Conservation (phyloP, 2,329 filamentous ascomycete genomes). For the Colletotrichum kahawae region DNA sequence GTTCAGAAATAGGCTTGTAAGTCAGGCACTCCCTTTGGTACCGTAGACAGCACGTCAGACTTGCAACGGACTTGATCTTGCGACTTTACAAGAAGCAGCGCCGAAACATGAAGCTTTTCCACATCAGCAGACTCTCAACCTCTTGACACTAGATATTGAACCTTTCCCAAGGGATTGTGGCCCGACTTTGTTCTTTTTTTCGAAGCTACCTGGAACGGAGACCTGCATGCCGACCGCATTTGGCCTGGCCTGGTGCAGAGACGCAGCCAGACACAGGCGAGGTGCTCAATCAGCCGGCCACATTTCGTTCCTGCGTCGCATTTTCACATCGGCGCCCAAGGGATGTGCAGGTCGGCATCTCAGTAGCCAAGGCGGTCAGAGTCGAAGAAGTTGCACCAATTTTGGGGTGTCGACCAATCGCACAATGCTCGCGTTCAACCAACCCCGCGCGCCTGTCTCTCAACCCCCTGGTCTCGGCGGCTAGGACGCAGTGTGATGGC, state of each 20-base stretch:
- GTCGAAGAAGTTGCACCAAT: slow-evolving; percentile 1
- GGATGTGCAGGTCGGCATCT: slow-evolving; percentile 1
- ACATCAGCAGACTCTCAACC: neutral
- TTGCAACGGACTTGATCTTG: neutral
- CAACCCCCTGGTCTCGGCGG: slow-evolving; percentile 22
- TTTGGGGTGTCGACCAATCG: slow-evolving; percentile 2
- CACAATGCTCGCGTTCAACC: slow-evolving; percentile 5
- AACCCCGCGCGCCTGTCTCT: slow-evolving; percentile 24
- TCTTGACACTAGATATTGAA: neutral
- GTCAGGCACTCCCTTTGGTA: neutral
- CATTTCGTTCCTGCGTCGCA: neutral
- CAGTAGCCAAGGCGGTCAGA: slow-evolving; percentile 2
- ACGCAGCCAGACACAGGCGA: neutral
- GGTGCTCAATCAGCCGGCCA: neutral
- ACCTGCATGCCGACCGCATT: neutral
- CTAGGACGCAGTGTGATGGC: slow-evolving; percentile 36
- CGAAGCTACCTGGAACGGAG: neutral
- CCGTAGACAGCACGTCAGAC: neutral
- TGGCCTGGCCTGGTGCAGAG: neutral
- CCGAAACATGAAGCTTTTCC: neutral
- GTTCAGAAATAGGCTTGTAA: neutral
- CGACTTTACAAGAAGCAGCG: neutral
- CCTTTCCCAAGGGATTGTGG: neutral
- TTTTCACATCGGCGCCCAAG: neutral
- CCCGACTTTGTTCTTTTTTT: neutral